Evolutionary conservation across 495 filamentous ascomycete genomes (phyloP), one percentile per base, ranked within the genome.

Genomic region (Penicillium fimorum): DNA sequence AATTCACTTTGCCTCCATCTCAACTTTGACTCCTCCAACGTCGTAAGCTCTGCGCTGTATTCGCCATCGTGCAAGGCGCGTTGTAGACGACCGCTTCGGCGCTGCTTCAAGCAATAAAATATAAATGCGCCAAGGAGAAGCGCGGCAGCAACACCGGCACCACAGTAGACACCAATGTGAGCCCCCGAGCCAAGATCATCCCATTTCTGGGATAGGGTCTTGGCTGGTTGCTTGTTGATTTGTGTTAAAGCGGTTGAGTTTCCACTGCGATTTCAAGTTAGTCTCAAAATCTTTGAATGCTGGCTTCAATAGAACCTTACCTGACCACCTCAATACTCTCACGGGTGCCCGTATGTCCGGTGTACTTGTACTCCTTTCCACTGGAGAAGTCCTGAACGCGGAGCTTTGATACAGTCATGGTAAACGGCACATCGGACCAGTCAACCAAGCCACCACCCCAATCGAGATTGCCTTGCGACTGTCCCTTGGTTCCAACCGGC

Each of bases 401-500:
- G 10, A 79, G 56, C 37, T 61, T 67, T 57, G 69, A 62, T 5
- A 92, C 84, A 51, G 73, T 82, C 85, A 92, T 90, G 43, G 74
- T 83, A 67, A 83, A 92, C 1, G 89, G 60, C 5, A 63, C n/a
- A 57, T 63, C 57, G 7, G 38, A 29, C 74, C 83, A 92, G 68
- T 89, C 80, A 4, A 85, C 87, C 29, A 73, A 58, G 35, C 89
- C 89, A 51, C 89, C 88, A 53, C 87, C 88, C 89, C 89, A 92
- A 57, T 87, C 70, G 3, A 71, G 53, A 40, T 61, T 68, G n/a
- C 68, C 68, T 7, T 77, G 63, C 1, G 84, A 65, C 60, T 89
- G 86, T 57, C 71, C 70, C 0, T 83, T 66, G 35, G 65, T 35
- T 9, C 66, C 66, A 17, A 63, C 66, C 0, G 66, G 66, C 64